Evolutionary conservation across 495 filamentous ascomycete species (phyloP).

Genomic region (Daldinia childiae): DNA sequence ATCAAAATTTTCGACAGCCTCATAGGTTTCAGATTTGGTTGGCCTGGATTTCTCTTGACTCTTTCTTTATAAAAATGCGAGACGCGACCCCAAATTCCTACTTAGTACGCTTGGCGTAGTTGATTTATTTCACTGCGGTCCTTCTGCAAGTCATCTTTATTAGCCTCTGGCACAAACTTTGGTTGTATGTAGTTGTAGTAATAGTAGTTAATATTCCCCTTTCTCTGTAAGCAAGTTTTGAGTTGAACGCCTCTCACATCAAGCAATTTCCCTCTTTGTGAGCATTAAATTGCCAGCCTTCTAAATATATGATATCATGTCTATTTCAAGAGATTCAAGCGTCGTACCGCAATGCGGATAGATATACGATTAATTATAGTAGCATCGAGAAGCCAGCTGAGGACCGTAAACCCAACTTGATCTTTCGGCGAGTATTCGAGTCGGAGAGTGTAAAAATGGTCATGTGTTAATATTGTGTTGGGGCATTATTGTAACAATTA

Average conservation of each 20-base stretch:
- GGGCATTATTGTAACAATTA: not conserved
- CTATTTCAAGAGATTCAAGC: not conserved
- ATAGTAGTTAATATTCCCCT: too few species aligned
- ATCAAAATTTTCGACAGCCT: not conserved
- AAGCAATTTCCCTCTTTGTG: not conserved
- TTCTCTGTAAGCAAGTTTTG: not conserved
- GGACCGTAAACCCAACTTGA: not conserved
- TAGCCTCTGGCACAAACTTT: not conserved
- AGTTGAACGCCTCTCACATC: not conserved
- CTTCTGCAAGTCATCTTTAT: not conserved
- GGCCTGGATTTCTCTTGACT: not conserved
- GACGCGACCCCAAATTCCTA: not conserved
- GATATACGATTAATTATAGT: not conserved
- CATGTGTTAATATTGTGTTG: not conserved
- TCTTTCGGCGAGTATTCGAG: not conserved
- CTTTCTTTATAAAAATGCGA: conserved; percentile 5
- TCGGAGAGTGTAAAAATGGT: not conserved
- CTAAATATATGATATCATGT: not conserved
- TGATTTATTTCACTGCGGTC: not conserved
- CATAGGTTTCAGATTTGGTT: conserved; percentile 10
- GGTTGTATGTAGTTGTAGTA: too few species aligned
- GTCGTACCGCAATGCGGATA: not conserved
- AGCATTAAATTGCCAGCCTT: not conserved
- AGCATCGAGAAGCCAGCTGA: not conserved
- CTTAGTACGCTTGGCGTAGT: not conserved